Evolutionary conservation across 495 filamentous ascomycete genomes (phyloP).

Genomic region (Amorphotheca resinae): DNA sequence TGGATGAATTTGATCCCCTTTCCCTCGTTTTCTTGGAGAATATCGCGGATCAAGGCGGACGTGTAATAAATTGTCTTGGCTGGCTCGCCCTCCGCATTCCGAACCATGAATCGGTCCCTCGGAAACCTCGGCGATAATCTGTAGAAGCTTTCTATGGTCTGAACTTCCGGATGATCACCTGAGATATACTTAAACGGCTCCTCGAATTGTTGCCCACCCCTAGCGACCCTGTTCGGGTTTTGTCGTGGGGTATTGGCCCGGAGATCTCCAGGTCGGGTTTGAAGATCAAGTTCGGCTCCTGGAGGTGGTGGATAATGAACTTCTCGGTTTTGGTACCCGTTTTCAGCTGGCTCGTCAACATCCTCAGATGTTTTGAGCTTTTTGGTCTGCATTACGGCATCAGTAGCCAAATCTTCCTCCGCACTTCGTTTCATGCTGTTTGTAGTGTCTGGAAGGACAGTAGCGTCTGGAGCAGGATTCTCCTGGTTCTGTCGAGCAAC

Average conservation of each 20-base stretch:
- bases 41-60: slow-evolving; percentile 66
- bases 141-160: slow-evolving; percentile 70
- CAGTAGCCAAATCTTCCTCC: slow-evolving; percentile 5
- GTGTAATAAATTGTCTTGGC: slow-evolving; percentile 94
- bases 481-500: slow-evolving; percentile 16
- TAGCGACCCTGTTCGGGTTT: slow-evolving; percentile 19
- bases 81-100: slow-evolving; percentile 72
- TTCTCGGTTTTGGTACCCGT: slow-evolving; percentile 34
- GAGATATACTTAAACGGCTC: slow-evolving; percentile 87
- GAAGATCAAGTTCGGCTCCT: slow-evolving; percentile 27
- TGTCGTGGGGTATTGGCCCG: slow-evolving; percentile 21
- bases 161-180: slow-evolving; percentile 57
- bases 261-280: slow-evolving; percentile 25
- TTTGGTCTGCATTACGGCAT: slow-evolving; percentile 6
- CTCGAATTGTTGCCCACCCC: slow-evolving; percentile 45
- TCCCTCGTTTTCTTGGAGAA: slow-evolving; percentile 71
- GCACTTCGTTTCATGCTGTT: slow-evolving; percentile 7
- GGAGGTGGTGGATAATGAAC: slow-evolving; percentile 27
- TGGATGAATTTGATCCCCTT: slow-evolving; percentile 91
- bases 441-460: neutral
- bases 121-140: slow-evolving; percentile 72
- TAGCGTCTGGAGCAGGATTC: slow-evolving; percentile 4
- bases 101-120: slow-evolving; percentile 82
- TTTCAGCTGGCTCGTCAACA: slow-evolving; percentile 25
- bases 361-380: slow-evolving; percentile 25